Evolutionary conservation across 768 basidiomycete species (phyloP).

Genomic region (Suillus discolor): DNA sequence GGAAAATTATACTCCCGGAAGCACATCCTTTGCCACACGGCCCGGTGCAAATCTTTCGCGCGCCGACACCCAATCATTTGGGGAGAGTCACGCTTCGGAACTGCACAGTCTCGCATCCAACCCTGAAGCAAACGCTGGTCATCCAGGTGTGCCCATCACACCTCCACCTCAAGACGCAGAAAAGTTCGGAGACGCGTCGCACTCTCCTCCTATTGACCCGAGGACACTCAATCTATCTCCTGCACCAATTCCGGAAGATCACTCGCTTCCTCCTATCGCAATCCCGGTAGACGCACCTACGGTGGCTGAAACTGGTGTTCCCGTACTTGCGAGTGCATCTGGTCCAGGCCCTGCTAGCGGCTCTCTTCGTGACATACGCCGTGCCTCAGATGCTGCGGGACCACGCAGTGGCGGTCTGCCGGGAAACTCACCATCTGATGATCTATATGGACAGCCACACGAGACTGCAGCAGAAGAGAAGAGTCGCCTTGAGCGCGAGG

Average conservation of each 20-base stretch:
- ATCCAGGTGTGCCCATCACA: conserved; percentile 43
- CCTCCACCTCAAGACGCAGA: conserved; percentile 37
- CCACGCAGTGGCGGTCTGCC: conserved; percentile 35
- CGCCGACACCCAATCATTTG: conserved; percentile 81
- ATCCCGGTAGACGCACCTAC: conserved; percentile 52
- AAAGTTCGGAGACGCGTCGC: conserved; percentile 13
- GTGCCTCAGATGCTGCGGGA: conserved; percentile 38
- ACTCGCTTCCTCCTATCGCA: conserved; percentile 18
- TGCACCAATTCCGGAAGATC: conserved; percentile 20
- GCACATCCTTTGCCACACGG: conserved; percentile 53
- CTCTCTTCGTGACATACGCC: conserved; percentile 55
- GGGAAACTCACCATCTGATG: conserved; percentile 27
- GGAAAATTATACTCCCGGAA: conserved; percentile 76
- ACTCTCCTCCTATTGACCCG: conserved; percentile 24
- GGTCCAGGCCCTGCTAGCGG: conserved; percentile 73
- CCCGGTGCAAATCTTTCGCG: conserved; percentile 56
- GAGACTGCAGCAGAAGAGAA: conserved; percentile 72
- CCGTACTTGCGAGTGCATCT: conserved; percentile 53
- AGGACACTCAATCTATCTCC: conserved; percentile 29
- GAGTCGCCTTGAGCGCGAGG: conserved; percentile 55
- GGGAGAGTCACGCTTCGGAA: conserved; percentile 80
- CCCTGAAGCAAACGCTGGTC: conserved; percentile 23
- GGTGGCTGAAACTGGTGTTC: conserved; percentile 77
- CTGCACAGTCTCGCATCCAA: conserved; percentile 55
- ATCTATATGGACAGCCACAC: conserved; percentile 31